These are phyloP conservation scores for Hypoxylon sp. DNA, from an alignment of 2,329 filamentous ascomycete species.

Conservation along the genomic window DNA sequence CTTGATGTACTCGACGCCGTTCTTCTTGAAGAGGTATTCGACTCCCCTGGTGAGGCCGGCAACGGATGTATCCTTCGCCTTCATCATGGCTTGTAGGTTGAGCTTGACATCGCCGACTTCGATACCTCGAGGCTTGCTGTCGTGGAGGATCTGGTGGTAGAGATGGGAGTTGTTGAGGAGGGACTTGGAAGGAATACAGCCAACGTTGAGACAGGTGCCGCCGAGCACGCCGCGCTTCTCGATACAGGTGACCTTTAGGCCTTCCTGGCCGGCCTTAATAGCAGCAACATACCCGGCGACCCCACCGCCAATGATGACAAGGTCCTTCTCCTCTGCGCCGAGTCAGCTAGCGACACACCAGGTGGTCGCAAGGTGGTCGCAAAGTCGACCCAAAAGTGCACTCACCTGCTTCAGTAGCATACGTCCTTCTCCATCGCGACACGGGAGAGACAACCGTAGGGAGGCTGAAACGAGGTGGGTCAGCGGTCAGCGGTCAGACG, in stretches of 20 bases:
- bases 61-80: conserved; percentile 96
- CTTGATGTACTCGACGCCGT: conserved; percentile 98
- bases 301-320: conserved; percentile 97
- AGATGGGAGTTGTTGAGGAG: conserved; percentile 99
- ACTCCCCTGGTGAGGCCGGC: conserved; percentile 92
- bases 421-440: conserved; percentile 68
- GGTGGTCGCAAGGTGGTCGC: conserved; percentile 56
- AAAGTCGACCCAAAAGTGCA: conserved; percentile 38
- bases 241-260: conserved; percentile 96
- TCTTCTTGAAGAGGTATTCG: conserved; percentile 99
- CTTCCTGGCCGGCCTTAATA: conserved; percentile 98
- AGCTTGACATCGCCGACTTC: conserved; percentile 97
- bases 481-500: conserved; percentile 41
- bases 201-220: conserved; percentile 98
- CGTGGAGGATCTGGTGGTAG: conserved; percentile 96
- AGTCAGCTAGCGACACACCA: conserved; percentile 57
- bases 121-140: conserved; percentile 96
- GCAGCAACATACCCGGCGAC: conserved; percentile 98
- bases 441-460: conserved; percentile 62
- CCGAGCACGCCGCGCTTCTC: conserved; percentile 97
- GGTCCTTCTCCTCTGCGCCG: conserved; percentile 85
- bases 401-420: conserved; percentile 69
- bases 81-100: conserved; percentile 96
- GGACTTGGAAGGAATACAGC: conserved; percentile 99
- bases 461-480: conserved; percentile 56